Conservation (phyloP, 129 eudicot genomes). For the Centella asiatica region DNA sequence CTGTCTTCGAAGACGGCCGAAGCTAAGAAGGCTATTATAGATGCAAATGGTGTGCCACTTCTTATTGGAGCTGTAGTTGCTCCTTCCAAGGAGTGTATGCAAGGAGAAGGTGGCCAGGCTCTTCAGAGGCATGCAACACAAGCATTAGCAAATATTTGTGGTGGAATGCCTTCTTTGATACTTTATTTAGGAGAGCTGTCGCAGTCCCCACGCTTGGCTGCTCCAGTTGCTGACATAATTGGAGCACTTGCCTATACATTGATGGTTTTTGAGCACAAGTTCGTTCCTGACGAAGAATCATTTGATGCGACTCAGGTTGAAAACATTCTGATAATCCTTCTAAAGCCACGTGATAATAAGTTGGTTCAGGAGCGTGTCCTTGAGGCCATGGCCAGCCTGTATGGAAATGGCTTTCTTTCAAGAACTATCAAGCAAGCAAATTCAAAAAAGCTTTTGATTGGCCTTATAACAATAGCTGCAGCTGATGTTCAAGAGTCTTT, state of each 20-base stretch:
- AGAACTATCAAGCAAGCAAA: conserved; percentile 41
- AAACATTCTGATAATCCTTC: conserved; percentile 39
- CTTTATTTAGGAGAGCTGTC: conserved; percentile 62
- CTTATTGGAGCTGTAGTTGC: conserved; percentile 72
- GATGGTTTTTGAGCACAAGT: conserved; percentile 43
- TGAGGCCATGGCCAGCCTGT: conserved; percentile 77
- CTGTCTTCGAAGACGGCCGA: conserved; percentile 47
- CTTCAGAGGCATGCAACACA: conserved; percentile 58
- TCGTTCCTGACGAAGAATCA: conserved; percentile 31
- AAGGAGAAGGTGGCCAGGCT: conserved; percentile 56
- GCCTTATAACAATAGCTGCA: conserved; percentile 58
- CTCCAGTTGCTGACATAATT: conserved; percentile 66
- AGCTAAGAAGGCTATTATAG: conserved; percentile 48
- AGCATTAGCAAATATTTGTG: conserved; percentile 64
- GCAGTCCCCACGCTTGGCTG: conserved; percentile 44
- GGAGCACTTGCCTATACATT: conserved; percentile 78
- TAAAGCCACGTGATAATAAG: conserved; percentile 54
- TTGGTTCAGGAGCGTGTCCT: conserved; percentile 65
- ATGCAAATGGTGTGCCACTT: conserved; percentile 50
- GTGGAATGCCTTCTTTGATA: conserved; percentile 59
- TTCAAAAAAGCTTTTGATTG: conserved; percentile 51
- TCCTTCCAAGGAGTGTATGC: conserved; percentile 77
- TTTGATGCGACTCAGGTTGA: conserved; percentile 46
- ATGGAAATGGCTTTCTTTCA: conserved; percentile 44
- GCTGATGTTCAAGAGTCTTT: conserved; percentile 53